phyloP scores from a whole-genome alignment of 805 yeast species.

The Kuraishia borneana region DNA sequence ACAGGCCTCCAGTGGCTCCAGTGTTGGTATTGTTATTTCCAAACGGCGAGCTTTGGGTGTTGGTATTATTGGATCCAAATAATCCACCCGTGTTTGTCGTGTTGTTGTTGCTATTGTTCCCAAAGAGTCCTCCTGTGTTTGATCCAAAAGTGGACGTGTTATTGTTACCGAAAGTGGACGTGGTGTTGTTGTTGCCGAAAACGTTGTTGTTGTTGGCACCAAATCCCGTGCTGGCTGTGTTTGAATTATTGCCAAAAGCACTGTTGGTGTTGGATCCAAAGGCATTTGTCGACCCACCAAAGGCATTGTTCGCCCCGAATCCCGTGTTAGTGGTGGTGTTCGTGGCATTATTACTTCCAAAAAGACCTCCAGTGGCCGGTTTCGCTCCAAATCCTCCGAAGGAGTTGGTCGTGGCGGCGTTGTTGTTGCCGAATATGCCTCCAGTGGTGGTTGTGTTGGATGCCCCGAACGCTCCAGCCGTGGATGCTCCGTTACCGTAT shows the following conservation, averaged over 20 bases:
- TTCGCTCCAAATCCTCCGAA: slow-evolving; percentile 26
- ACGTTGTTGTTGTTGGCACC: slow-evolving; percentile 14
- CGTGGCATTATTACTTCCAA: slow-evolving; percentile 18
- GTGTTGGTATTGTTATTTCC: slow-evolving; percentile 12
- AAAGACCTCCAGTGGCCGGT: slow-evolving; percentile 17
- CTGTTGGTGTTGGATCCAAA: slow-evolving; percentile 9
- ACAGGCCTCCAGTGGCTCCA: slow-evolving; percentile 6
- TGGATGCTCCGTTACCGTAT: slow-evolving; percentile 28
- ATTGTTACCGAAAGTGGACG: slow-evolving; percentile 6
- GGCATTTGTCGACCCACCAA: slow-evolving; percentile 6
- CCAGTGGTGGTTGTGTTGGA: slow-evolving; percentile 4
- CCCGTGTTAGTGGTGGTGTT: slow-evolving; percentile 13
- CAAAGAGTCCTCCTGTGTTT: slow-evolving; percentile 32
- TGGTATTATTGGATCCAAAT: slow-evolving; percentile 24
- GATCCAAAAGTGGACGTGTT: slow-evolving; percentile 13
- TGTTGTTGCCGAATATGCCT: slow-evolving; percentile 13
- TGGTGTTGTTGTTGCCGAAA: slow-evolving; percentile 7
- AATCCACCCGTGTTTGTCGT: slow-evolving; percentile 20
- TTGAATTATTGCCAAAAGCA: slow-evolving; percentile 12
- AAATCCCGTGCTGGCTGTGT: slow-evolving; percentile 10
- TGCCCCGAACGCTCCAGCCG: slow-evolving; percentile 5
- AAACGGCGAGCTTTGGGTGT: slow-evolving; percentile 13
- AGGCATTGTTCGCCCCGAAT: slow-evolving; percentile 16
- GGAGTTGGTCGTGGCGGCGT: slow-evolving; percentile 4
- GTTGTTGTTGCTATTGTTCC: too few relatives aligned